A percentile compares a stretch with the other conserved stretches of the same genome.
Evolutionary conservation across 2,329 filamentous ascomycete species (phyloP).

Genomic region (Zasmidium angulare): DNA sequence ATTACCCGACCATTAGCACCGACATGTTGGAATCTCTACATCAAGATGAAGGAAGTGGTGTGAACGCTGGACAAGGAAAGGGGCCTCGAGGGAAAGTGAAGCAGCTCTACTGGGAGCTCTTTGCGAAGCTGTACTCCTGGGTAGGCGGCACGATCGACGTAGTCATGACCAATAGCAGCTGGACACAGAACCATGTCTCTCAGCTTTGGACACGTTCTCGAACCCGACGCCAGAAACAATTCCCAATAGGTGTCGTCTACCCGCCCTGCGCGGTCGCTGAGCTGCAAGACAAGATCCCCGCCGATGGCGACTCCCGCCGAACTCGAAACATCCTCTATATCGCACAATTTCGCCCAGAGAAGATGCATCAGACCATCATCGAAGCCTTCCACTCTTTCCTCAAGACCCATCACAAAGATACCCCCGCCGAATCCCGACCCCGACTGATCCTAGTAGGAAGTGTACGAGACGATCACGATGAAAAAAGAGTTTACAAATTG

Average conservation of each 20-base stretch:
- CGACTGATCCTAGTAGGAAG: conserved; percentile 84
- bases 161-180: conserved; percentile 96
- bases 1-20: conserved; percentile 97
- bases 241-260: conserved; percentile 74
- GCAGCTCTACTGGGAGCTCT: conserved; percentile 80
- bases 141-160: conserved; percentile 83
- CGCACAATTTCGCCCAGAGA: conserved; percentile 95
- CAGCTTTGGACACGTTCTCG: conserved; percentile 67
- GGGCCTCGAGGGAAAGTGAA: conserved; percentile 72
- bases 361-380: conserved; percentile 87
- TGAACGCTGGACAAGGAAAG: conserved; percentile 79
- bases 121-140: conserved; percentile 78
- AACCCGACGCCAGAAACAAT: conserved; percentile 49
- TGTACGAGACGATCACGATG: conserved; percentile 80
- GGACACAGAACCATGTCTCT: conserved; percentile 84
- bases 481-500: conserved; percentile 82
- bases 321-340: conserved; percentile 82
- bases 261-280: conserved; percentile 90
- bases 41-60: conserved; percentile 58
- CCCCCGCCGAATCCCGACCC: conserved; percentile 41
- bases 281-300: conserved; percentile 70
- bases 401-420: conserved; percentile 51
- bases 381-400: conserved; percentile 79
- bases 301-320: conserved; percentile 69
- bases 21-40: conserved; percentile 78